Evolutionary conservation across 768 basidiomycete genomes (phyloP), one percentile per base, ranked within the genome.

Genomic region (Calocera cornea): DNA sequence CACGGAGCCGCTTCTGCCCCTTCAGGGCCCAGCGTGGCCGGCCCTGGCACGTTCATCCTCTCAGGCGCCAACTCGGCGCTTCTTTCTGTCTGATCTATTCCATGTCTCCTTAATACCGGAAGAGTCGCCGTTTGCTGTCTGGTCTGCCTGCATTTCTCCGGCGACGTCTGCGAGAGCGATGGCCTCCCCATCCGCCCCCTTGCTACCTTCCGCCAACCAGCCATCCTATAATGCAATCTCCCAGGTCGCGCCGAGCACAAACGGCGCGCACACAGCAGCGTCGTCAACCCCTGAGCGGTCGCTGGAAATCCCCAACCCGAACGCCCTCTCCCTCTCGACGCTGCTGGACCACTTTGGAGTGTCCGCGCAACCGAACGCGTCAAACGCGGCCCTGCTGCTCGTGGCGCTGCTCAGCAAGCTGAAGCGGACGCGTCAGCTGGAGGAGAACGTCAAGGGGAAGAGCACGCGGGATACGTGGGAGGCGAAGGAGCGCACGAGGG

Each of bases 381-480:
- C 27, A 5, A 10, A 60, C 5, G 19, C 54, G 5, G 54, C 54
- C 22, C 54, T 60, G 5, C 2, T 60, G 22, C 54, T 60, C 27
- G 54, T 60, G 2, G 54, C 54, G 11, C 54, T 60, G 8, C 19
- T 60, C 2, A 60, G 54, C 27, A 60, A 27, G 54, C 54, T 60
- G 14, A 60, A 60, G 54, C 54, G 54, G 7, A 16, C 54, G 11
- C 24, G 54, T 16, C 5, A 33, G 54, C 54, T 60, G 54, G 54
- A 60, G 22, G 54, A 60, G 22, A 22, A 33, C 31, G 54, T 60
- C 27, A 60, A 60, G 31, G 54, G 54, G 54, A 60, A 60, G 54
- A 60, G 54, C 54, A 60, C 54, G 54, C 24, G 54, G 8, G 31
- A 60, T 60, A 60, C 54, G 54, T 60, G 54, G 54, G 54, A 60